Percentiles rank a stretch among this genome's conserved stretches.
Evolutionary conservation across 139 green algal species (phyloP).

Genomic region (Medakamo hakoo): DNA sequence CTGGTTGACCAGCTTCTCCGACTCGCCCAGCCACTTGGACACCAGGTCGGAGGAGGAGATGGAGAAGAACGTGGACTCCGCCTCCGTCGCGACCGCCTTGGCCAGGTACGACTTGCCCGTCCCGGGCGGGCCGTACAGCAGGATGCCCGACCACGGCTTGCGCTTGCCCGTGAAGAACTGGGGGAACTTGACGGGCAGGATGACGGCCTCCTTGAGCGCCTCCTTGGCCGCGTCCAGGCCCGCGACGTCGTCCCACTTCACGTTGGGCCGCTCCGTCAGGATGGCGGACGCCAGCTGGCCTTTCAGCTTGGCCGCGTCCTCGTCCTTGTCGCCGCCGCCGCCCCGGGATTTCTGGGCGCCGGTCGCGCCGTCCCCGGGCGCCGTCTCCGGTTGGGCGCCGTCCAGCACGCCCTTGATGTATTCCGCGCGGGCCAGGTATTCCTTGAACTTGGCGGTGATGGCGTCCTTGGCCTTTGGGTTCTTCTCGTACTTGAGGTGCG

Average conservation of each 20-base stretch:
- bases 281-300: constrained; percentile 56
- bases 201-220: constrained; percentile 96
- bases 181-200: constrained; percentile 98
- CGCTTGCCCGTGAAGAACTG: constrained; percentile 99
- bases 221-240: constrained; percentile 94
- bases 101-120: constrained; percentile 98
- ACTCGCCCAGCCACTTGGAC: constrained; percentile 87
- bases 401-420: constrained; percentile 68
- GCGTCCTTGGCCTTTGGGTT: constrained; percentile 47
- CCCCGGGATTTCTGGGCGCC: constrained; percentile 3
- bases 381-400: constrained; percentile 15
- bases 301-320: constrained; percentile 69
- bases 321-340: constrained; percentile 4
- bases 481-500: constrained; percentile 85
- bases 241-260: constrained; percentile 97
- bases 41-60: constrained; percentile 69
- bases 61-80: constrained; percentile 91
- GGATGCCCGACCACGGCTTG: constrained; percentile 93
- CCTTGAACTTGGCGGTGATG: constrained; percentile 62
- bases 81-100: constrained; percentile 98
- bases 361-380: constrained; percentile 6
- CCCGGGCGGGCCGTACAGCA: constrained; percentile 94
- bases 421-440: constrained; percentile 88
- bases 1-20: constrained; percentile 91
- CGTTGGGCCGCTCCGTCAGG: constrained; percentile 80